Conservation (phyloP, 345 rosid genomes). For the Mallotus nudiflorus region DNA sequence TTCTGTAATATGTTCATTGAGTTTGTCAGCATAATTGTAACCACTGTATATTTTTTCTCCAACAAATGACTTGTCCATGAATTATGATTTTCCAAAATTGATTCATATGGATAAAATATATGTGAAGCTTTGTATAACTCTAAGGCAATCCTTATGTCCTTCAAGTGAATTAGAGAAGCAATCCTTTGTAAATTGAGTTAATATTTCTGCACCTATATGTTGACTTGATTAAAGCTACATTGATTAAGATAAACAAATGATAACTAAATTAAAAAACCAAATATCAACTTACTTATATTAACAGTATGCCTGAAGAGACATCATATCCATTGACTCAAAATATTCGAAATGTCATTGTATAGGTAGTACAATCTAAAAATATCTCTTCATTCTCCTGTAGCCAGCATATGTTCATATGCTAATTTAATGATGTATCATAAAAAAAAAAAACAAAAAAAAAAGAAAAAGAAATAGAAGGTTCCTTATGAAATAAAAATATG, state of each 20-base stretch:
- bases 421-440: conserved; percentile 20
- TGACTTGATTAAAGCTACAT: conserved; percentile 1
- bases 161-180: conserved; percentile 49
- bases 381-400: conserved; percentile 67
- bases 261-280: neutral
- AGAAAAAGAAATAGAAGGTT: too few species aligned
- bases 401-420: conserved; percentile 60
- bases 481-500: too few species aligned
- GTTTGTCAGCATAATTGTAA: conserved; percentile 33
- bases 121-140: conserved; percentile 73
- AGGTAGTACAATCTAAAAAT: conserved; percentile 54
- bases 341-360: conserved; percentile 77
- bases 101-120: conserved; percentile 50
- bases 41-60: conserved; percentile 41
- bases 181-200: conserved; percentile 49
- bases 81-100: conserved; percentile 44
- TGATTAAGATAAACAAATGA: conserved; percentile 7
- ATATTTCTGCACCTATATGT: conserved; percentile 46
- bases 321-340: conserved; percentile 63
- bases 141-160: conserved; percentile 49
- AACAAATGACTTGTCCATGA: conserved; percentile 59
- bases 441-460: too few species aligned
- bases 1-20: conserved; percentile 24
- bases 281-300: neutral
- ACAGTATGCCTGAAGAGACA: conserved; percentile 63